These are phyloP conservation scores for Microthlaspi erraticum DNA, from an alignment of 345 rosid species.

Conservation along the genomic window DNA sequence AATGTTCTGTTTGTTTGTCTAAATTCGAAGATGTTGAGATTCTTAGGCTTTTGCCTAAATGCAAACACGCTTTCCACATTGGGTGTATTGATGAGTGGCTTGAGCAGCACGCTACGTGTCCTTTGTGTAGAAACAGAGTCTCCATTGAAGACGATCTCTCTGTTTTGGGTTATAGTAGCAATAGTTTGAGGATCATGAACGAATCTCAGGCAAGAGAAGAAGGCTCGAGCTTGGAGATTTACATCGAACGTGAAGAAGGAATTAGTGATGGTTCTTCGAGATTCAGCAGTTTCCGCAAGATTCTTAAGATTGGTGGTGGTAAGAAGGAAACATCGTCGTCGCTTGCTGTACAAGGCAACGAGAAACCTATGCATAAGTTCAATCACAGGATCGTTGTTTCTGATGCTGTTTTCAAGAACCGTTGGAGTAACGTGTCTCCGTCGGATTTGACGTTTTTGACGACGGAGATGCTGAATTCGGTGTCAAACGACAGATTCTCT, in stretches of 20 bases:
- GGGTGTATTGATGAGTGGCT: constrained; percentile 91
- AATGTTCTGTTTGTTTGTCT: constrained; percentile 86
- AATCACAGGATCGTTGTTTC: constrained; percentile 76
- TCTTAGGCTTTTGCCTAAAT: constrained; percentile 77
- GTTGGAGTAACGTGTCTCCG: constrained; percentile 88
- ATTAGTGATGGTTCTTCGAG: constrained; percentile 24
- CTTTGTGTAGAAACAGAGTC: constrained; percentile 74
- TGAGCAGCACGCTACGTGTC: constrained; percentile 87
- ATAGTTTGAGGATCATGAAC: constrained; percentile 55
- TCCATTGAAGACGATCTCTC: constrained; percentile 58
- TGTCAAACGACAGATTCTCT: constrained; percentile 63
- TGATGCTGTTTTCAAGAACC: constrained; percentile 60
- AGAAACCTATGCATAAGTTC: constrained; percentile 55
- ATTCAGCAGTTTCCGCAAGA: constrained; percentile 71
- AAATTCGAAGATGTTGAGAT: constrained; percentile 83
- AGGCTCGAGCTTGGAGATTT: constrained; percentile 61
- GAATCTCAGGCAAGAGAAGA: constrained; percentile 48
- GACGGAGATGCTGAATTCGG: constrained; percentile 63
- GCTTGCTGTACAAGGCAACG: constrained; percentile 32
- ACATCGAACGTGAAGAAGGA: constrained; percentile 72
- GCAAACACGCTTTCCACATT: constrained; percentile 91
- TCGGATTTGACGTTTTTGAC: constrained; percentile 77
- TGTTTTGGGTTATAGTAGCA: constrained; percentile 54
- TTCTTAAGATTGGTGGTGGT: constrained; percentile 31
- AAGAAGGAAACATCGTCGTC: constrained; percentile 41